Base-by-base conservation (phyloP, 2,329 filamentous ascomycete genomes). In the Exophiala lecanii-corni region DNA sequence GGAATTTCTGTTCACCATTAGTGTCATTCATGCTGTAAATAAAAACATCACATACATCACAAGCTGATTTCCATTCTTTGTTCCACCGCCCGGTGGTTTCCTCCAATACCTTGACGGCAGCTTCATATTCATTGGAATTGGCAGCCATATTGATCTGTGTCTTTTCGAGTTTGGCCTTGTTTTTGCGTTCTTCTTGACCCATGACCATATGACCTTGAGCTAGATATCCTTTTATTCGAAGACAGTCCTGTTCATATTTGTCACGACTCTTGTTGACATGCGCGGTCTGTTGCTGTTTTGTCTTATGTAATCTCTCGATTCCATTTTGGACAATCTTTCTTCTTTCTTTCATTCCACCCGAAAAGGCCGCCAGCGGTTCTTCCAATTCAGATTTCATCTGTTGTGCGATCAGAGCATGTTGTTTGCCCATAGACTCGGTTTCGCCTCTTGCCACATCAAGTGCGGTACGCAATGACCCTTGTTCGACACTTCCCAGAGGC, bases 151-250 rank as follows among this genome's bases (percentile, higher is more conserved):
- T 94, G 57, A 96, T 92, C 63, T 98, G 92, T 1, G 92, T 97
- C 76, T 98, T 98, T 66, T 98, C 92, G 32, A 98, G 77, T 67
- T 95, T 97, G 16, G 91, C 89, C 69, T 98, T 98, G 67, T 98
- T 98, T 69, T 95, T 96, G 19, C 92, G 81, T 70, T 98, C 92
- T 63, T 98, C 92, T 58, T 98, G 92, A 10, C 92, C 92, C 92
- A 98, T 98, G 45, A 98, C 92, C 92, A 98, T 98, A 63, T 98
- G 94, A 7, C 92, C 92, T 66, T 98, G 92, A 3, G 94, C 92
- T 3, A 98, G 79, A 61, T 98, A 98, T 28, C 92, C 92, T 67
- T 98, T 98, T 64, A 98, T 97, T 63, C 95, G 92, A 33, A 98
- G 74, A 62, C 91, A 97, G 57, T 98, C 94, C 65, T 98, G 91